These are phyloP conservation scores for Cryphonectria japonica DNA, from an alignment of 2,329 filamentous ascomycete genomes.

Conservation along the genomic window DNA sequence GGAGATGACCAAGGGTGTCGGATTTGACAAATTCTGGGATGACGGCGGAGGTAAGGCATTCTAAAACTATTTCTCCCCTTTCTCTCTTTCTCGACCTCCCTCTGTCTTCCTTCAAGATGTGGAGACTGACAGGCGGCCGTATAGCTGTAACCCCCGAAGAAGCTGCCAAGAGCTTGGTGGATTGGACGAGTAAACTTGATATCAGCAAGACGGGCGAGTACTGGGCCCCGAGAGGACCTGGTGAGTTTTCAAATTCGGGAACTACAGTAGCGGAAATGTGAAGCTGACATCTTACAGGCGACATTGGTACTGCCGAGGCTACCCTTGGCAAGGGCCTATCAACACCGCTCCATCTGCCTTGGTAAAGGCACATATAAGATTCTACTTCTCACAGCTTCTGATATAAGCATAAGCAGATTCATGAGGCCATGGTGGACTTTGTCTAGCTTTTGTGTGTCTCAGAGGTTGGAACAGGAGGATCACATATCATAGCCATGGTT, in stretches of 20 bases:
- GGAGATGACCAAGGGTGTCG: slow-evolving; percentile 73
- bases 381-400: neutral
- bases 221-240: slow-evolving; percentile 72
- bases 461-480: no score
- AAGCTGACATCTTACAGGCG: slow-evolving; percentile 35
- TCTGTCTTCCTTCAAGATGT: neutral
- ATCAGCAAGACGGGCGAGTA: slow-evolving; percentile 70
- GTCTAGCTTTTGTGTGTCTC: no score
- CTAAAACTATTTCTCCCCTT: neutral
- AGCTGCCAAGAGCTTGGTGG: slow-evolving; percentile 63
- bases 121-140: neutral
- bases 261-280: slow-evolving; percentile 6
- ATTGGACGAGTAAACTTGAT: slow-evolving; percentile 66
- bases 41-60: slow-evolving; percentile 59
- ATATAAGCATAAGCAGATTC: neutral
- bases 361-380: slow-evolving; percentile 47
- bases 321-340: slow-evolving; percentile 64
- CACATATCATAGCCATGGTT: no score
- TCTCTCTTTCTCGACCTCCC: neutral
- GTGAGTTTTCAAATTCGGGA: slow-evolving; percentile 42
- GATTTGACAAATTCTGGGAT: slow-evolving; percentile 76
- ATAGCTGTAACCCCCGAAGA: slow-evolving; percentile 69
- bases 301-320: slow-evolving; percentile 70
- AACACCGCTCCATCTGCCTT: slow-evolving; percentile 69
- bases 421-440: neutral